Conservation (phyloP, 352 stramenopile species). For the Phytophthora aleatoria region DNA sequence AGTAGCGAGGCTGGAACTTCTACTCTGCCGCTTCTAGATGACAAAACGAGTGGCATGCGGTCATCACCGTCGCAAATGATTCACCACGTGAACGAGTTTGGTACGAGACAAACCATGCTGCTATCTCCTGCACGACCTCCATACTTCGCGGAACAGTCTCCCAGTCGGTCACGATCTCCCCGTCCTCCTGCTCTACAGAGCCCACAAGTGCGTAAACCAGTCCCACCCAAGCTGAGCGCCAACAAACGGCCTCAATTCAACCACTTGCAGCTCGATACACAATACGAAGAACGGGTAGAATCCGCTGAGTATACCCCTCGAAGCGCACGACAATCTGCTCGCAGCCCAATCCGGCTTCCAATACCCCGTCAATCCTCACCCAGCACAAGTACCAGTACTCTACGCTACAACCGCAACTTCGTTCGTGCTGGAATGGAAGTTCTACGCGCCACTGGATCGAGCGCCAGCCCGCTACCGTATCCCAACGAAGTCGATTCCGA, state of each 20-base stretch:
- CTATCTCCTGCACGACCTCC: conserved; percentile 60
- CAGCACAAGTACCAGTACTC: conserved; percentile 11
- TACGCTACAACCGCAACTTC: conserved; percentile 58
- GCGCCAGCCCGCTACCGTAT: conserved; percentile 19
- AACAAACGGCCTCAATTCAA: conserved; percentile 14
- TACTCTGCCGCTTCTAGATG: conserved; percentile 28
- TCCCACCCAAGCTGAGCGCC: conserved; percentile 12
- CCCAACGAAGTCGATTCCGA: conserved; percentile 16
- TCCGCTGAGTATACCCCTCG: neutral
- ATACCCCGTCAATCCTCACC: conserved; percentile 3
- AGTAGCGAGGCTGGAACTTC: conserved; percentile 4
- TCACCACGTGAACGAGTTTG: conserved; percentile 74
- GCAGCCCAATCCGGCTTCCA: conserved; percentile 3
- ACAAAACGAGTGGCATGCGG: conserved; percentile 3
- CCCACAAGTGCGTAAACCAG: conserved; percentile 11
- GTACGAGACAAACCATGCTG: conserved; percentile 57
- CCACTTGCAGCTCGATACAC: conserved; percentile 24
- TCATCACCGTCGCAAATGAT: conserved; percentile 42
- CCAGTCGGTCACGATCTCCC: conserved; percentile 9
- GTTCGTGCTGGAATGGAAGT: conserved; percentile 69
- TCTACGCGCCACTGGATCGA: conserved; percentile 35
- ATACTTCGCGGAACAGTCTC: conserved; percentile 40
- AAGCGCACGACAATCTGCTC: conserved; percentile 6
- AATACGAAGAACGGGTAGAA: conserved; percentile 41
- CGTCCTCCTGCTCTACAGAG: conserved; percentile 17